phyloP scores from a whole-genome alignment of 2,329 filamentous ascomycete genomes.

The Seiridium unicorne region DNA sequence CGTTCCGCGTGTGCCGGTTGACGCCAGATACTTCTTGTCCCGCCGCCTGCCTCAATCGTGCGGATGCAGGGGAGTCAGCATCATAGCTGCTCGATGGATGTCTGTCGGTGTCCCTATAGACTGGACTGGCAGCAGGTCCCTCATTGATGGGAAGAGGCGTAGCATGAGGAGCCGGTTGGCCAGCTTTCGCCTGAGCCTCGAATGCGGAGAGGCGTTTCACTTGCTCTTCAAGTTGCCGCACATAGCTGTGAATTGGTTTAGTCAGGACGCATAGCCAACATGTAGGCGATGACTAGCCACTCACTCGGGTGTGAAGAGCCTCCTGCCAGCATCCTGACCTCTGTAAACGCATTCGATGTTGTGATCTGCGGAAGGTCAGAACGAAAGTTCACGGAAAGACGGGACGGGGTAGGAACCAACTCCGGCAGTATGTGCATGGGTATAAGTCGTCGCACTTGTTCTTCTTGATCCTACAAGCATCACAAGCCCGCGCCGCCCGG shows the following conservation, averaged over 20 bases:
- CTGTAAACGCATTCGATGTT: slow-evolving; percentile 26
- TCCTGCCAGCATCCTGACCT: slow-evolving; percentile 18
- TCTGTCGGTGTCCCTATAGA: slow-evolving; percentile 12
- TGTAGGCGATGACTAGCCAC: background rate
- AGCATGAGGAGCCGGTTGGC: background rate
- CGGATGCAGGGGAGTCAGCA: background rate
- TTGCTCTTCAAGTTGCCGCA: slow-evolving; percentile 18
- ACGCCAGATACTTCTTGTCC: slow-evolving; percentile 39
- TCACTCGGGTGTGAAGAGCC: slow-evolving; percentile 20
- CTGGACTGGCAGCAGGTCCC: slow-evolving; percentile 14
- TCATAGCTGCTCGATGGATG: background rate
- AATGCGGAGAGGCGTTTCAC: slow-evolving; percentile 16
- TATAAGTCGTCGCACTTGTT: slow-evolving; percentile 46
- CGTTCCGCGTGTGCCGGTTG: slow-evolving; percentile 41
- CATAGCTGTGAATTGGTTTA: slow-evolving; percentile 3
- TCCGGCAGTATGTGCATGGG: slow-evolving; percentile 26
- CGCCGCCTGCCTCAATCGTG: background rate
- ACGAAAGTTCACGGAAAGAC: background rate
- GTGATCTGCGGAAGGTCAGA: slow-evolving; percentile 10
- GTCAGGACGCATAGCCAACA: background rate
- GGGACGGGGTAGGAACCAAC: background rate
- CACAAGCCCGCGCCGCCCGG: slow-evolving; percentile 44
- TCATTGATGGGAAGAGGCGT: slow-evolving; percentile 6
- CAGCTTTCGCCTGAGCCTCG: slow-evolving; percentile 1
- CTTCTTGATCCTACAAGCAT: slow-evolving; percentile 44